phyloP scores from a whole-genome alignment of 2,329 filamentous ascomycete species.

The Aotearoamyces nothofagi region DNA sequence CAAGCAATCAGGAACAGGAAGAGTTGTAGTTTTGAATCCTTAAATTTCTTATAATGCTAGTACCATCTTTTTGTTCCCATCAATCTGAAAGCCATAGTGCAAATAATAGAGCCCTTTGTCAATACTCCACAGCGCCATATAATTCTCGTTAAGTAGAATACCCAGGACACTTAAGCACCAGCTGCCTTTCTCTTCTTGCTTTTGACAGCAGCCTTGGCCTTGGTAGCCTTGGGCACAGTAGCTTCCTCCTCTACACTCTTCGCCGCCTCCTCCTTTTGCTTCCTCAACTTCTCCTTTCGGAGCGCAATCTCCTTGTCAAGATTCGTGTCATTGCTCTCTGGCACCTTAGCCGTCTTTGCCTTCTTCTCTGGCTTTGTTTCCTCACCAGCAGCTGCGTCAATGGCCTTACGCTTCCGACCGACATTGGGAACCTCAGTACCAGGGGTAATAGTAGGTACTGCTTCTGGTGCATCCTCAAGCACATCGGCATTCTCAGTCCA shows the following conservation, averaged over 20 bases:
- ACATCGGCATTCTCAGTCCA: conserved; percentile 72
- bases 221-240: conserved; percentile 12
- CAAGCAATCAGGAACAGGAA: not conserved
- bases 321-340: conserved; percentile 19
- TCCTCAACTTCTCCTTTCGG: conserved; percentile 20
- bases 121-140: no score
- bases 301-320: conserved; percentile 20
- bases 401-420: conserved; percentile 39
- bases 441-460: conserved; percentile 25
- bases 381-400: conserved; percentile 16
- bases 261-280: conserved; percentile 20
- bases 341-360: conserved; percentile 19
- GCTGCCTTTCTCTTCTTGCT: conserved; percentile 5
- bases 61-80: no score
- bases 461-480: conserved; percentile 36
- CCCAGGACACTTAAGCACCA: not conserved
- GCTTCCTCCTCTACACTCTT: conserved; percentile 12
- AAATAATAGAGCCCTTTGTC: no score
- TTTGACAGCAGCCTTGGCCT: conserved; percentile 13
- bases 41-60: no score
- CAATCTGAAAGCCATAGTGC: no score
- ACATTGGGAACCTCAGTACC: conserved; percentile 25
- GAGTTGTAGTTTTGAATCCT: conserved; percentile 1
- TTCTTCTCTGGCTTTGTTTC: conserved; percentile 17
- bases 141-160: no score